These are phyloP conservation scores for Arthrocladium fulminans DNA, from an alignment of 2,329 filamentous ascomycete genomes.

Conservation along the genomic window DNA sequence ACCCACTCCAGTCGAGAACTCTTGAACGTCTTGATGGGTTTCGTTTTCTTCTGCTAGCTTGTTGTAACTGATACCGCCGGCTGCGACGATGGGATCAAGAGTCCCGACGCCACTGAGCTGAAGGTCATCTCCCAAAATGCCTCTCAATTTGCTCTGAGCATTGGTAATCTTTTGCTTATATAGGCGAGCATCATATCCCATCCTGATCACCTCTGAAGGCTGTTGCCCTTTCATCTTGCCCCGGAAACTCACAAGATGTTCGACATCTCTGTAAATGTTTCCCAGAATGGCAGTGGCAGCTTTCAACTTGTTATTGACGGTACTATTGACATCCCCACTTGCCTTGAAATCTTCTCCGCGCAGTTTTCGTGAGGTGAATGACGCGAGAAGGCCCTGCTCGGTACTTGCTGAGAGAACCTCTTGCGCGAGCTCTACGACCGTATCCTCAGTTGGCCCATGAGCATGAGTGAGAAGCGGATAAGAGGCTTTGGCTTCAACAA, in stretches of 20 bases:
- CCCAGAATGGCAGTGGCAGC: background rate
- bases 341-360: background rate
- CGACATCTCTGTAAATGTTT: background rate
- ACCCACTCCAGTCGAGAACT: background rate
- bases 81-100: background rate
- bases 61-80: background rate
- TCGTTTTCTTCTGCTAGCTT: background rate
- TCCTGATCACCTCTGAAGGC: background rate
- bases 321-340: background rate
- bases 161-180: background rate
- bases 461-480: background rate
- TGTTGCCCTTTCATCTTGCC: background rate
- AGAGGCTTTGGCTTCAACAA: background rate
- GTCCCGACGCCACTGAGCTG: background rate
- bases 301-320: background rate
- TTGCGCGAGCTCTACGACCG: background rate
- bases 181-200: background rate
- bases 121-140: background rate
- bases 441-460: background rate
- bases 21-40: background rate
- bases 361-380: background rate
- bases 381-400: background rate
- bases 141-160: background rate
- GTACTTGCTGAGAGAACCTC: background rate
- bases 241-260: background rate